Conservation (phyloP, 1,284 basidiomycete species). For the Anthracocystis setariae region DNA sequence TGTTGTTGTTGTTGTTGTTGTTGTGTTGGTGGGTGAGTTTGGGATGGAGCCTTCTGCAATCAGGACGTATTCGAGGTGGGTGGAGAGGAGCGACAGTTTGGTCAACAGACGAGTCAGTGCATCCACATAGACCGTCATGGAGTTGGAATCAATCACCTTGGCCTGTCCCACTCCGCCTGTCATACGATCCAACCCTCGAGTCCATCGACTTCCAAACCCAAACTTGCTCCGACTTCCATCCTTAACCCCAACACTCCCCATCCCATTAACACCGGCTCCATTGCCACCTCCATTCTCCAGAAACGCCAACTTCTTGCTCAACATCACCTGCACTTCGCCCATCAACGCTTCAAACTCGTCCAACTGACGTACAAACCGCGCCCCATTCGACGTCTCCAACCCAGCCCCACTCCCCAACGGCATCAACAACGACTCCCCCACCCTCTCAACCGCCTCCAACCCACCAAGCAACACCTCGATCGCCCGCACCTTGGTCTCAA, state of each 20-base stretch:
- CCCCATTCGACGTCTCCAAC: constrained; percentile 43
- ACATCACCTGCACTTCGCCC: constrained; percentile 73
- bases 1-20: background rate
- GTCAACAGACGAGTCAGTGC: constrained; percentile 3
- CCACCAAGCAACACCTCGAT: constrained; percentile 80
- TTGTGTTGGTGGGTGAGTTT: background rate
- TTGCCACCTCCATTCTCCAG: constrained; percentile 72
- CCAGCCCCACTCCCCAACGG: constrained; percentile 42
- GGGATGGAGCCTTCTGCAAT: constrained; percentile 10
- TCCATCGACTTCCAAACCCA: constrained; percentile 19
- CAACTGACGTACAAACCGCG: constrained; percentile 68
- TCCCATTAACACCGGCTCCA: constrained; percentile 3
- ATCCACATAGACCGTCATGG: constrained; percentile 14
- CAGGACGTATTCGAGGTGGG: constrained; percentile 12
- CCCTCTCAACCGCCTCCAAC: constrained; percentile 76
- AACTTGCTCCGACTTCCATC: background rate
- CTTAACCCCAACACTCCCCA: background rate
- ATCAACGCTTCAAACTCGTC: constrained; percentile 85
- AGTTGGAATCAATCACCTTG: constrained; percentile 6
- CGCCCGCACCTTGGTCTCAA: constrained; percentile 85
- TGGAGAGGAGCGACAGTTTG: background rate
- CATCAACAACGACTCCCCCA: constrained; percentile 33
- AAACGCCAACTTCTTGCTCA: constrained; percentile 82
- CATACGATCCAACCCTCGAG: constrained; percentile 27
- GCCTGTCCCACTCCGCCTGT: constrained; percentile 11